Conservation (phyloP, 345 rosid genomes). For the Citropsis articulata region DNA sequence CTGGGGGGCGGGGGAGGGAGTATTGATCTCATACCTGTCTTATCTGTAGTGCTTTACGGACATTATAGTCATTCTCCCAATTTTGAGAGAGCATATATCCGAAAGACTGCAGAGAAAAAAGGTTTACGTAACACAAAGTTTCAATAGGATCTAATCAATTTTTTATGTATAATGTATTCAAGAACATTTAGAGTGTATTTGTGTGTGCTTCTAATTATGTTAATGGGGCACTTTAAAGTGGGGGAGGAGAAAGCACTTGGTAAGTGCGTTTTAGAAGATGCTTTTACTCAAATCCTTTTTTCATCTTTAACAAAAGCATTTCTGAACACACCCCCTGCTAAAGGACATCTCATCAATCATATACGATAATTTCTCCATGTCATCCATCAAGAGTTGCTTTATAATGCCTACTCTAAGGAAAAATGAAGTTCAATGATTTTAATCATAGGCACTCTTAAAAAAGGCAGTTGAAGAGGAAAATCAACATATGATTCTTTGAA, state of each 20-base stretch:
- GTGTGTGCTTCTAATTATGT: too few relatives aligned
- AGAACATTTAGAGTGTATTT: not conserved
- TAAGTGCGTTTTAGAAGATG: not conserved
- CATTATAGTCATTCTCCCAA: constrained; percentile 41
- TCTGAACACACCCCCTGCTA: too few relatives aligned
- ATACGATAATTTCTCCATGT: too few relatives aligned
- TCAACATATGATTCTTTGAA: not conserved
- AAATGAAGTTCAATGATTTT: too few relatives aligned
- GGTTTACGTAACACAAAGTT: not conserved
- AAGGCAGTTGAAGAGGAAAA: not conserved
- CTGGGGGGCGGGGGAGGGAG: too few relatives aligned
- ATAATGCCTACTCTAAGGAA: too few relatives aligned
- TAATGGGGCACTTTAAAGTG: too few relatives aligned
- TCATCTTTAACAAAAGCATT: too few relatives aligned
- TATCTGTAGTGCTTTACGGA: constrained; percentile 37
- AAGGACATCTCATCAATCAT: too few relatives aligned
- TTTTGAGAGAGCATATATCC: constrained; percentile 27
- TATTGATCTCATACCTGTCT: constrained; percentile 32
- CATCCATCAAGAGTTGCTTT: too few relatives aligned
- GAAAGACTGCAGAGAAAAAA: constrained; percentile 23
- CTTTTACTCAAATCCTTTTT: not conserved
- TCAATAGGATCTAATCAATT: not conserved
- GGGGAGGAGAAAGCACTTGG: not conserved
- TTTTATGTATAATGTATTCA: not conserved
- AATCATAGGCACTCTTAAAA: too few relatives aligned